These are phyloP conservation scores for Dalechampia spathulata DNA, from an alignment of 441 rosid genomes.

Conservation along the genomic window DNA sequence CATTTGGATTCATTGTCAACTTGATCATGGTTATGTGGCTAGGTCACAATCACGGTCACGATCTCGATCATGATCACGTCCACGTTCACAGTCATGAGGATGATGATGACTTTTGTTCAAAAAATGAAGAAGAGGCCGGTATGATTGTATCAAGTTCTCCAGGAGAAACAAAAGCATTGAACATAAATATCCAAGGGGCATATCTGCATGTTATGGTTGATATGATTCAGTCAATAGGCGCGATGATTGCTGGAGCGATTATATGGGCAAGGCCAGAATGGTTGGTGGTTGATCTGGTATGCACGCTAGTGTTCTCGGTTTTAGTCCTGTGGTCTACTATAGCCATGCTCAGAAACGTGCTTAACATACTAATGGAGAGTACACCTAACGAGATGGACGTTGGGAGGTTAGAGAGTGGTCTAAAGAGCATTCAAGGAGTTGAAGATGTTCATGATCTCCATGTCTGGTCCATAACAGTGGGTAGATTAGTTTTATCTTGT, in stretches of 20 bases:
- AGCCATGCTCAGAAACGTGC: slow-evolving; percentile 52
- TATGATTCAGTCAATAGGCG: slow-evolving; percentile 67
- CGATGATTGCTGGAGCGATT: slow-evolving; percentile 63
- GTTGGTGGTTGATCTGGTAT: slow-evolving; percentile 55
- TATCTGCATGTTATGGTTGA: slow-evolving; percentile 65
- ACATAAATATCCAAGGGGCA: slow-evolving; percentile 78
- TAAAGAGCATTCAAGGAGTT: slow-evolving; percentile 49
- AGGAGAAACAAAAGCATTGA: slow-evolving; percentile 22
- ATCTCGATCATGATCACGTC: not conserved
- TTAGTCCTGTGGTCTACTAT: slow-evolving; percentile 46
- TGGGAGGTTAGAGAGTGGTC: slow-evolving; percentile 33
- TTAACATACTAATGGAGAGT: slow-evolving; percentile 54
- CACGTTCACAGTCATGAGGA: slow-evolving; percentile 21
- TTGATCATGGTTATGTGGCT: slow-evolving; percentile 52
- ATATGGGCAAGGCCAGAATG: slow-evolving; percentile 59
- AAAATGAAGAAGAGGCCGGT: slow-evolving; percentile 26
- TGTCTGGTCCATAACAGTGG: slow-evolving; percentile 61
- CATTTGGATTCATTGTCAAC: slow-evolving; percentile 53
- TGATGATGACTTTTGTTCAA: slow-evolving; percentile 10
- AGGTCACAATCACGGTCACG: slow-evolving; percentile 28
- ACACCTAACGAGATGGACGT: slow-evolving; percentile 39
- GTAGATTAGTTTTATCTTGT: slow-evolving; percentile 56
- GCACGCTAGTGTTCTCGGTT: slow-evolving; percentile 52
- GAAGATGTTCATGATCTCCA: slow-evolving; percentile 56
- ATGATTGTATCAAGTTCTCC: slow-evolving; percentile 22